Conservation (phyloP, 2,329 filamentous ascomycete genomes). For the Falciphora oryzae region DNA sequence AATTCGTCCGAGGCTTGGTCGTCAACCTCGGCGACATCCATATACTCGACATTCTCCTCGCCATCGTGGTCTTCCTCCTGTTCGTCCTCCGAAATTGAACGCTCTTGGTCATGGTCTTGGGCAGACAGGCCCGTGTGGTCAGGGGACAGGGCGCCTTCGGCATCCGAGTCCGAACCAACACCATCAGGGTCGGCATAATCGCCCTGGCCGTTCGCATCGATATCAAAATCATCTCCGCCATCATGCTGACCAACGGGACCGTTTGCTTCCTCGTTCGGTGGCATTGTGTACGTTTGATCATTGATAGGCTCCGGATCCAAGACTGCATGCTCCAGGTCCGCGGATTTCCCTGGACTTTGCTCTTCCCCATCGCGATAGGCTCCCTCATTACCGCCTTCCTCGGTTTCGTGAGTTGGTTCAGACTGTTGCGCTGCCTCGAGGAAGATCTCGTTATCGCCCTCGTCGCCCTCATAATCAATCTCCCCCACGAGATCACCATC, state of each 20-base stretch:
- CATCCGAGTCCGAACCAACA: not conserved
- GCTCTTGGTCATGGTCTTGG: slow-evolving; percentile 8
- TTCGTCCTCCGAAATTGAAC: not conserved
- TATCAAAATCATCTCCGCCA: slow-evolving; percentile 1
- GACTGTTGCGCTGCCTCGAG: no score
- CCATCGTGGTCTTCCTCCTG: not conserved
- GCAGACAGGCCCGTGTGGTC: slow-evolving; percentile 8
- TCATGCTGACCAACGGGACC: not conserved
- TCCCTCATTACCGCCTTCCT: not conserved
- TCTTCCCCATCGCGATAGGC: not conserved
- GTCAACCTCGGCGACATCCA: slow-evolving; percentile 11
- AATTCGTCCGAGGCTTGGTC: slow-evolving; percentile 13
- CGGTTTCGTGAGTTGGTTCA: not conserved
- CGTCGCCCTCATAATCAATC: not conserved
- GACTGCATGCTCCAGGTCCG: not conserved
- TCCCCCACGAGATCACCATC: not conserved
- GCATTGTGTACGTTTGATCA: not conserved
- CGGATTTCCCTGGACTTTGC: not conserved
- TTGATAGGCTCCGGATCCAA: not conserved
- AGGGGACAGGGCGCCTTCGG: no score
- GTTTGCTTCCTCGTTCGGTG: not conserved
- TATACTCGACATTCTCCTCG: slow-evolving; percentile 12
- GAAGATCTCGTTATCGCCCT: not conserved
- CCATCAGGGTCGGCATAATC: not conserved
- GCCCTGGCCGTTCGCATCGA: not conserved